A percentile compares a stretch with the other conserved stretches of the same genome.
These are phyloP conservation scores for Psilocybe cubensis DNA, from an alignment of 768 basidiomycete species.

Conservation along the genomic window DNA sequence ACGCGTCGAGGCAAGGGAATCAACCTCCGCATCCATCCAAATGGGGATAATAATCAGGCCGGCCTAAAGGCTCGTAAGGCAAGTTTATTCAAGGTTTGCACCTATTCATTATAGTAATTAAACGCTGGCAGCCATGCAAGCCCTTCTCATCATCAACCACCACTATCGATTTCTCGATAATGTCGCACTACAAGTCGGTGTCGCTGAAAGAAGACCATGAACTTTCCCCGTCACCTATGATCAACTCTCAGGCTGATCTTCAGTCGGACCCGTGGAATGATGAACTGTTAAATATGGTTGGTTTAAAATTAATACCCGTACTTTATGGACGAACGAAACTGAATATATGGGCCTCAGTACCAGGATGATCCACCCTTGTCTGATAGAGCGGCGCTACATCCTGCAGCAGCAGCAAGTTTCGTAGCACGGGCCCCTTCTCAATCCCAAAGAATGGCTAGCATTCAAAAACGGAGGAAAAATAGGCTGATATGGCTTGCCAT, in stretches of 20 bases:
- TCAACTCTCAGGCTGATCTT: slow-evolving; percentile 9
- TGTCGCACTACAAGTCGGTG: slow-evolving; percentile 23
- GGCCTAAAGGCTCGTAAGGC: not conserved
- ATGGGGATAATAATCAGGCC: not conserved
- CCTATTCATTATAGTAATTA: not conserved
- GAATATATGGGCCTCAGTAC: not conserved
- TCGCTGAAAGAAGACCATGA: slow-evolving; percentile 19
- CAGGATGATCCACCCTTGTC: not conserved
- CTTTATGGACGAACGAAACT: not conserved
- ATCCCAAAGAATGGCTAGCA: slow-evolving; percentile 6
- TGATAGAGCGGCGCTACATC: not conserved
- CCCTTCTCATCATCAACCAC: not conserved
- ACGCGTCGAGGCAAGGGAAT: too few relatives aligned
- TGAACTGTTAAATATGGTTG: slow-evolving; percentile 25
- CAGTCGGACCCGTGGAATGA: slow-evolving; percentile 25
- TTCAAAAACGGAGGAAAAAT: slow-evolving; percentile 16
- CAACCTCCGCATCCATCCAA: too few relatives aligned
- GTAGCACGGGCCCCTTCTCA: not conserved
- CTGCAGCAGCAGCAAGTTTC: not conserved
- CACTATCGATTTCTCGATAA: slow-evolving; percentile 7
- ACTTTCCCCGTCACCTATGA: slow-evolving; percentile 7
- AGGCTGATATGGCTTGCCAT: slow-evolving; percentile 25
- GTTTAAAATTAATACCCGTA: slow-evolving; percentile 4
- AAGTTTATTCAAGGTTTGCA: too few relatives aligned
- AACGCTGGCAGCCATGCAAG: not conserved